Evolutionary conservation across 441 rosid genomes (phyloP).

Genomic region (Erysimum cheiri): DNA sequence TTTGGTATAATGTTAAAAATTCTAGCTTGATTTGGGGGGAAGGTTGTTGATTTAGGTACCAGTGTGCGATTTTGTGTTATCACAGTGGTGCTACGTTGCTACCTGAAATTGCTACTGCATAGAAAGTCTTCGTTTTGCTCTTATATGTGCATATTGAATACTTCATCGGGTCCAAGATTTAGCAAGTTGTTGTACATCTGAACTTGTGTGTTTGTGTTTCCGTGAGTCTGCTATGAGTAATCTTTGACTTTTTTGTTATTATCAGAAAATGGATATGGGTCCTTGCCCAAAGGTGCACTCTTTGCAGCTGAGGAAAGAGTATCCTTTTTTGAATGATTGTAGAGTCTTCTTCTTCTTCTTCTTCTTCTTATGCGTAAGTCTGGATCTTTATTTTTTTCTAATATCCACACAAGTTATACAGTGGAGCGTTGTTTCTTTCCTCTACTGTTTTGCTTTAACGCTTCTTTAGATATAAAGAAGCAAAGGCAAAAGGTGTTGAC

Average conservation of each 20-base stretch:
- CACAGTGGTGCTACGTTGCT: slow-evolving; percentile 35
- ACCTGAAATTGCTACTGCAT: slow-evolving; percentile 25
- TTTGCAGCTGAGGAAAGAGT: slow-evolving; percentile 94
- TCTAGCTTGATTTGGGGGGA: slow-evolving; percentile 16
- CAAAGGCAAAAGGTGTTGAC: slow-evolving; percentile 79
- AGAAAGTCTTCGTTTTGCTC: slow-evolving; percentile 34
- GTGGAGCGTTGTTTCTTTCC: slow-evolving; percentile 3
- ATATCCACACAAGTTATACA: background rate
- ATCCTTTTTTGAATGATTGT: slow-evolving; percentile 50
- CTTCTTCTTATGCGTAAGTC: background rate
- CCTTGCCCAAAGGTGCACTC: slow-evolving; percentile 99
- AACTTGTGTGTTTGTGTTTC: background rate
- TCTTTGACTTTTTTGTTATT: slow-evolving; percentile 33
- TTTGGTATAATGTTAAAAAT: background rate
- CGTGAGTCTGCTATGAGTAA: background rate
- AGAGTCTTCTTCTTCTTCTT: background rate
- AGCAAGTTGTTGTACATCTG: slow-evolving; percentile 31
- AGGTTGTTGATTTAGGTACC: slow-evolving; percentile 35
- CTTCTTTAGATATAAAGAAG: slow-evolving; percentile 78
- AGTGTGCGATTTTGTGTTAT: slow-evolving; percentile 24
- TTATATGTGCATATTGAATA: slow-evolving; percentile 20
- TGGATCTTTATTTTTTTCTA: background rate
- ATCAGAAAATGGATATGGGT: slow-evolving; percentile 99
- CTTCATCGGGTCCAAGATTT: slow-evolving; percentile 22
- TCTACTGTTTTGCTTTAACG: slow-evolving; percentile 47